Base-by-base conservation (phyloP, 2,329 filamentous ascomycete genomes). In the Clonostachys sp. region DNA sequence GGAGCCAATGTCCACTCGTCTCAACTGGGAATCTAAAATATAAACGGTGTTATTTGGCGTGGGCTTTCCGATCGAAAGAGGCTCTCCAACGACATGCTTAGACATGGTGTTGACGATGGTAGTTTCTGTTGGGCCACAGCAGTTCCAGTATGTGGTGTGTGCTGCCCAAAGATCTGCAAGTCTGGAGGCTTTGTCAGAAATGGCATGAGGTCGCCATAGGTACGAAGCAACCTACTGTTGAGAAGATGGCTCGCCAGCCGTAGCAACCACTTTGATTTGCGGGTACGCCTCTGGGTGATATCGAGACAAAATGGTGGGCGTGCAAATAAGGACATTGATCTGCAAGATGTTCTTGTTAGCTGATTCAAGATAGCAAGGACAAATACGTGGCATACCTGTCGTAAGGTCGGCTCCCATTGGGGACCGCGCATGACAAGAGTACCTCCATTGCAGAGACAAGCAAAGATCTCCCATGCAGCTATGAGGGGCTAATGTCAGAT, bases 401-500 rank as follows among this genome's bases (percentile, higher is more conserved):
- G 54, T 5, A 81, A 61, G 8, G 72, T 70, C 5, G 66, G 60
- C 38, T 68, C 60, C 78, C 77, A 81, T 42, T 68, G 60, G 3
- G 73, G 70, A 3, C 73, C 75, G 41, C 79, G 66, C 40, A 81
- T 64, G 42, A 78, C 64, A 41, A 82, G 62, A 5, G 77, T 81
- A 6, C 78, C 78, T 17, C 78, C 78, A 43, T 81, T 82, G 61
- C 77, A 77, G 20, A 82, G 61, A 45, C 72, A 75, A 1, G 69
- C 72, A 9, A 83, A 68, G n/a, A 82, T 76, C 51, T 83, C 79
- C 79, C 80, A 83, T 12, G 78, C 78, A 18, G 75, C 79, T 80
- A 47, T 43, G n/a, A 47, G 24, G 44, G 48, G 50, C 42, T 18
- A n/a, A 33, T 42, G 43, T 46, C 43, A 44, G 43, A 18, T 24